Conservation (phyloP, 179 eudicot species). For the Beta lomatogona region DNA sequence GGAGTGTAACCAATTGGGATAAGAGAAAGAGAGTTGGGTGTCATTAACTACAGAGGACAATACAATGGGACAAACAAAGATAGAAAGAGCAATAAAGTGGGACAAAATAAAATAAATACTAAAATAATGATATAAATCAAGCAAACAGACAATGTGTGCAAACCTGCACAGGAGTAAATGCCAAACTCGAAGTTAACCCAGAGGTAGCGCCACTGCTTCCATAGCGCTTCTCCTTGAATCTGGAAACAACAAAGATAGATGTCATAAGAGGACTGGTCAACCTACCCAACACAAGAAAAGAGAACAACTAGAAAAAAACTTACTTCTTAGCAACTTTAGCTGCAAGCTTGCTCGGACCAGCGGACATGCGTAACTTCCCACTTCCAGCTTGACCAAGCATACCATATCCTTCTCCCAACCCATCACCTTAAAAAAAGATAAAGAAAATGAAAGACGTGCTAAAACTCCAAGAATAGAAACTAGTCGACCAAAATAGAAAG, state of each 20-base stretch:
- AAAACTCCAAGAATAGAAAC: background rate
- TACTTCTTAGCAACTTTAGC: constrained; percentile 93
- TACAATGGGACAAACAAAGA: background rate
- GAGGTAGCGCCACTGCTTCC: constrained; percentile 92
- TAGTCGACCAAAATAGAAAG: too few relatives aligned
- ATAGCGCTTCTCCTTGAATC: constrained; percentile 77
- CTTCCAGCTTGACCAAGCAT: constrained; percentile 99
- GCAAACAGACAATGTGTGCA: constrained; percentile 12
- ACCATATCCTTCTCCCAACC: constrained; percentile 97
- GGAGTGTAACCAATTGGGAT: background rate
- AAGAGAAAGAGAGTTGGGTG: background rate
- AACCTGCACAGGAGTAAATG: constrained; percentile 98
- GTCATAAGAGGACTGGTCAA: background rate
- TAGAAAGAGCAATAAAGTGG: background rate
- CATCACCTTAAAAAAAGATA: constrained; percentile 64
- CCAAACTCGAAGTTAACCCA: constrained; percentile 94
- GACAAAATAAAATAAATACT: background rate
- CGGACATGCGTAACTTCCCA: constrained; percentile 85
- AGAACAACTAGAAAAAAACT: constrained; percentile 22
- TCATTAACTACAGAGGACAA: background rate
- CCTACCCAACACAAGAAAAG: background rate
- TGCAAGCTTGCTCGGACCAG: constrained; percentile 84
- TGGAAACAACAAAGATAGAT: constrained; percentile 32
- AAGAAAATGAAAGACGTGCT: background rate
- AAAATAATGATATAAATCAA: constrained; percentile 2